phyloP scores from a whole-genome alignment of 2,329 filamentous ascomycete genomes.

The Fusarium aywerte region DNA sequence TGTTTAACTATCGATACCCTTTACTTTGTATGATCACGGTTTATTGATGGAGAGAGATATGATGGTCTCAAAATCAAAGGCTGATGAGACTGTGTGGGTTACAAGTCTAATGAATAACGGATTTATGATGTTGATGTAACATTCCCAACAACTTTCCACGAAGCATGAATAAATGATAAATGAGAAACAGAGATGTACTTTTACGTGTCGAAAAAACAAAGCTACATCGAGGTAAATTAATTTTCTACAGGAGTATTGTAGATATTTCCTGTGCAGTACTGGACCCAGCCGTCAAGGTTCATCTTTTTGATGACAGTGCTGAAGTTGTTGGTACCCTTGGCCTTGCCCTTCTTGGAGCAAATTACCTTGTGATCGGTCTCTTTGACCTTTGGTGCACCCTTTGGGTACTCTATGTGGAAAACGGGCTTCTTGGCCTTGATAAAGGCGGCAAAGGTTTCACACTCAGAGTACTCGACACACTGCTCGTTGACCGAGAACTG shows the following conservation, averaged over 20 bases:
- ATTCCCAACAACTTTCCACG: not conserved
- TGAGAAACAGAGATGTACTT: not conserved
- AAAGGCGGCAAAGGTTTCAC: slow-evolving; percentile 67
- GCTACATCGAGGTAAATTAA: not conserved
- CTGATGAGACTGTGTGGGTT: not conserved
- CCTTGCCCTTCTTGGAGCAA: slow-evolving; percentile 56
- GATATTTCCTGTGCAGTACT: slow-evolving; percentile 60
- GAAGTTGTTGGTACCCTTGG: slow-evolving; percentile 60
- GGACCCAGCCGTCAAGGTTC: slow-evolving; percentile 70
- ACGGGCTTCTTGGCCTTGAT: slow-evolving; percentile 72
- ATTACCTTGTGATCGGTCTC: slow-evolving; percentile 50
- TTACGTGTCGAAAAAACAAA: not conserved
- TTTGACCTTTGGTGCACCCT: slow-evolving; percentile 56
- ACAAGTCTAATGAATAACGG: slow-evolving; percentile 2
- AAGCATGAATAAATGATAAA: not conserved
- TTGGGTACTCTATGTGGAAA: slow-evolving; percentile 78
- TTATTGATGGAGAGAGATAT: slow-evolving; percentile 1
- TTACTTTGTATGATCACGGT: slow-evolving; percentile 19
- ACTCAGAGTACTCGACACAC: slow-evolving; percentile 71
- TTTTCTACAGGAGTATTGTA: slow-evolving; percentile 43
- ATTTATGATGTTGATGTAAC: not conserved
- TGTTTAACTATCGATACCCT: slow-evolving; percentile 31
- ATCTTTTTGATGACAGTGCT: slow-evolving; percentile 75
- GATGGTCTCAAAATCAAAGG: not conserved
- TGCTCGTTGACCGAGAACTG: slow-evolving; percentile 78